These are phyloP conservation scores for Sanghuangporus weigelae DNA, from an alignment of 1,284 basidiomycete species.

Conservation along the genomic window DNA sequence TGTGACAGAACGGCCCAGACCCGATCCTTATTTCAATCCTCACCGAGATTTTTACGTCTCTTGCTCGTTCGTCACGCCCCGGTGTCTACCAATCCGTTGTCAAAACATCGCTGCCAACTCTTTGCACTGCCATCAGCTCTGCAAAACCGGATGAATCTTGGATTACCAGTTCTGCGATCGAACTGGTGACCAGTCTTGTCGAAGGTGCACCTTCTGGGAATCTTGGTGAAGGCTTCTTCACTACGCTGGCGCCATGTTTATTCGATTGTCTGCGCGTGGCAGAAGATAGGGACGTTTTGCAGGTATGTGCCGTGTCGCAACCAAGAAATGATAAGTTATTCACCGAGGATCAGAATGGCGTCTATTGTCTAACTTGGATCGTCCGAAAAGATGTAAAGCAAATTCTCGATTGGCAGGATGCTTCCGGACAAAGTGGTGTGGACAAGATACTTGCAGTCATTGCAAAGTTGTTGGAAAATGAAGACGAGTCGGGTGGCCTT, in stretches of 20 bases:
- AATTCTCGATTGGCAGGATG: conserved; percentile 70
- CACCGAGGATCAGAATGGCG: conserved; percentile 58
- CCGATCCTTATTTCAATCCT: conserved; percentile 86
- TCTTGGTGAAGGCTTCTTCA: conserved; percentile 75
- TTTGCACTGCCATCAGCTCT: conserved; percentile 60
- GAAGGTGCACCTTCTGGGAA: conserved; percentile 58
- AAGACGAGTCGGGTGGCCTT: conserved; percentile 85
- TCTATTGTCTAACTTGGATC: conserved; percentile 76
- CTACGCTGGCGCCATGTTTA: conserved; percentile 64
- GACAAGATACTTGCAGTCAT: conserved; percentile 70
- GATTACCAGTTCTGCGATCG: conserved; percentile 75
- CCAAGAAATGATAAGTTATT: not conserved
- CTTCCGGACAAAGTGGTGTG: conserved; percentile 66
- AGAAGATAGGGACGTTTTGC: conserved; percentile 81
- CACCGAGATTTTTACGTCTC: conserved; percentile 72
- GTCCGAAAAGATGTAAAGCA: conserved; percentile 85
- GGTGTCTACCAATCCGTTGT: conserved; percentile 71
- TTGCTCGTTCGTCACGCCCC: conserved; percentile 54
- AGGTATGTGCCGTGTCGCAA: conserved; percentile 42
- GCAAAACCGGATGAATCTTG: conserved; percentile 61
- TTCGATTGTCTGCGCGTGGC: conserved; percentile 63
- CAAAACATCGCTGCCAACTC: conserved; percentile 63
- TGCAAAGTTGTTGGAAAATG: conserved; percentile 69
- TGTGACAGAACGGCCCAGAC: conserved; percentile 46
- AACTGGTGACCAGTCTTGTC: conserved; percentile 70